Evolutionary conservation across 768 basidiomycete genomes (phyloP), one percentile per base, ranked within the genome.

Genomic region (Auricularia sp.): DNA sequence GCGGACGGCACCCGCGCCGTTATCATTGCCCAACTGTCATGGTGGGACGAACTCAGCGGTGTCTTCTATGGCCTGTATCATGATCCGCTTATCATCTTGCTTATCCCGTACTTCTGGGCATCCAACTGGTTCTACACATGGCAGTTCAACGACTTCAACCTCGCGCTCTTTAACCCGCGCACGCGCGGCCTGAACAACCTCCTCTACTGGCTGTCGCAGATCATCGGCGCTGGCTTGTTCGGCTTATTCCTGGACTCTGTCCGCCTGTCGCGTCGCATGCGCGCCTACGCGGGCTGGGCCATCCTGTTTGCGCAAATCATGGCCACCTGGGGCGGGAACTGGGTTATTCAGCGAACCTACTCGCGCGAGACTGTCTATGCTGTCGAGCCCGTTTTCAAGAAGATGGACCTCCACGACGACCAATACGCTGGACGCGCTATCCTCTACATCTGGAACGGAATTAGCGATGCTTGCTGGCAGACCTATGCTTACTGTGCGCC

Each of bases 381-480:
- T 47, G 13, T 8, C 8, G 39, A 8, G 8, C 34, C 62, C 56
- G 65, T 14, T 33, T 54, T 64, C 42, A 35, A 71, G n/a, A 82
- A 83, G 68, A 82, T 90, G 69, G 88, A 90, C 72, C 82, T 89
- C 62, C 74, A 72, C 64, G 83, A 86, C 68, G 67, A 74, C 1
- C 75, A 74, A 1, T 93, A 89, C 70, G 74, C 80, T 8, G 82
- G 79, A 54, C 80, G 79, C 62, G 76, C 85, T 5, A 81, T 81
- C 74, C 74, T 92, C 7, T 91, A 86, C 74, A 82, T 89, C 68
- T 83, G 85, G 74, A 89, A 84, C 67, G 88, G 90, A 34, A 71
- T 92, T 8, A 79, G 91, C 66, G 92, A 93, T 67, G 80, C 91
- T 1, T 86, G 90, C 83, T 93, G 90, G 89, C 92, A 93, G 72